Evolutionary conservation across 192 early-diverging fungal species (phyloP), one percentile per base, ranked within the genome.

Genomic region (Coemansia sp.): DNA sequence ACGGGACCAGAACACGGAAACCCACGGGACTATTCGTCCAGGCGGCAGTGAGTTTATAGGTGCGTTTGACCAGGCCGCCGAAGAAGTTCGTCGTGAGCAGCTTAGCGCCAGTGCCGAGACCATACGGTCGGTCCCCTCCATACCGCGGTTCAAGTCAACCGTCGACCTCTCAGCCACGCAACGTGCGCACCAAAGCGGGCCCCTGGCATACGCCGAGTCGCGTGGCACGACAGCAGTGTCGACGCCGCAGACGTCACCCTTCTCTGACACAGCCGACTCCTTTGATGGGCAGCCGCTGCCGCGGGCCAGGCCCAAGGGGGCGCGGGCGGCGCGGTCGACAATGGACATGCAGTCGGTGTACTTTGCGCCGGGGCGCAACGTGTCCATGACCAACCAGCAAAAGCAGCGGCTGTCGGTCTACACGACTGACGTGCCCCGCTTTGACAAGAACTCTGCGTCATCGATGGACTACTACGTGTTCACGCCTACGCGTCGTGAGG

Each of bases 391-490:
- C 33, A 78, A 78, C 62, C 75, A 77, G 41, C 69, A 72, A 56
- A 61, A 72, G 26, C 70, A 72, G 59, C 38, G 70, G 12, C 45
- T 62, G 47, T 73, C 76, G 5, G 28, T 69, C 28, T 71, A 78
- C 38, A 53, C 66, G 3, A 14, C 38, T 6, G 62, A 53, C 2
- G 52, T 50, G 52, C 70, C 59, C 14, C 3, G 25, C 9, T 78
- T 78, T 48, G 71, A 79, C 57, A 73, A 73, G 42, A 69, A 70
- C 43, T 75, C 78, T 23, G 73, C 73, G 18, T 75, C 73, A 3
- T 81, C 78, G 16, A 69, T 67, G 9, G 78, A 81, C 65, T 81
- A 81, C 64, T 81, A 81, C 47, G 72, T 75, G 62, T 81, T 72
- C 64, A 59, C 78, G 43, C 78, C 78, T 13, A 66, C 69, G 12